These are phyloP conservation scores for Jaltomata sinuosa DNA, from an alignment of 257 asterid species.

Conservation along the genomic window DNA sequence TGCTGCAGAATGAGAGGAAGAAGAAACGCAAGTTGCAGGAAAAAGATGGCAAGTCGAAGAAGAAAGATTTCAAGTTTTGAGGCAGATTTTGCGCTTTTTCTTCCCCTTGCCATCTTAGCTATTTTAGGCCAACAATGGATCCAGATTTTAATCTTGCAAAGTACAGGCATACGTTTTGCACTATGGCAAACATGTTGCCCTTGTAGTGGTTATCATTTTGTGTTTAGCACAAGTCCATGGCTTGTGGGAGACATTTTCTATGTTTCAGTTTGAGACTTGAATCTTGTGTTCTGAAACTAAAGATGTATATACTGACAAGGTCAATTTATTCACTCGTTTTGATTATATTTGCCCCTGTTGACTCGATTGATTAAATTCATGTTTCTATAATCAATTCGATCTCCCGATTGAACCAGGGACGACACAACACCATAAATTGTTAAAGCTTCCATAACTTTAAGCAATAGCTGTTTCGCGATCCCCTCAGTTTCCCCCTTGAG, in stretches of 20 bases:
- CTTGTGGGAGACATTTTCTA: not conserved
- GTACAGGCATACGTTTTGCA: not conserved
- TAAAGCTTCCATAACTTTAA: no score
- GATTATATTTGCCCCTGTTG: no score
- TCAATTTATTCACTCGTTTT: not conserved
- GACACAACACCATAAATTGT: no score
- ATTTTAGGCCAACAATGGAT: not conserved
- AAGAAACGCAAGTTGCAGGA: conserved; percentile 95
- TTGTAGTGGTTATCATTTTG: not conserved
- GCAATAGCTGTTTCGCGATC: no score
- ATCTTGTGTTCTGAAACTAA: no score
- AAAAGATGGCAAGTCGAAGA: conserved; percentile 86
- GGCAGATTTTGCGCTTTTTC: not conserved
- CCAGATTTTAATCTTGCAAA: not conserved
- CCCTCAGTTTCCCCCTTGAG: no score
- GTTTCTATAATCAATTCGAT: no score
- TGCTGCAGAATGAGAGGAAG: conserved; percentile 72
- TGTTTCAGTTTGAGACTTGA: no score
- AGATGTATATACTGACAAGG: not conserved
- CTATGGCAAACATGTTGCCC: not conserved
- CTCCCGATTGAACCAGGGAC: no score
- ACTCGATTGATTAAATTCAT: no score
- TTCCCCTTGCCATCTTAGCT: no score
- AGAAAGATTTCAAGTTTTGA: conserved; percentile 84
- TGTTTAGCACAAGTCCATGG: not conserved